A percentile compares a stretch with the other conserved stretches of the same genome.
Evolutionary conservation across 2,329 filamentous ascomycete genomes (phyloP).

Genomic region (Diaporthe batatas): DNA sequence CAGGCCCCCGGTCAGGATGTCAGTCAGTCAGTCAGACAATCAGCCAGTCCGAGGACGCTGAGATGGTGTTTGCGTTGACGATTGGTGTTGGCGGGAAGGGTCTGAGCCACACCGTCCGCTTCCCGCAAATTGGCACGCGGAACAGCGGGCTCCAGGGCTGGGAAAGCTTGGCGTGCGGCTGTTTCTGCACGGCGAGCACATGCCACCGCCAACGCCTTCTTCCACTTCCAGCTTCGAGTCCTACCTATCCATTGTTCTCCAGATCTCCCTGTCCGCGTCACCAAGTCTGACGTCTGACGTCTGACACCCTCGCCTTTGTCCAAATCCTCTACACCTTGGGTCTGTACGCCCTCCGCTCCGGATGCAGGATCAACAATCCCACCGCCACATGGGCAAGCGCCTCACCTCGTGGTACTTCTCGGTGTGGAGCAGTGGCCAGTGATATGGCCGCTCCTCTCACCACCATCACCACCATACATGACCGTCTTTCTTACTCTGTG

Average conservation of each 20-base stretch:
- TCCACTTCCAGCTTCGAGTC: slow-evolving; percentile 5
- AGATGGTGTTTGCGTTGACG: too few relatives aligned
- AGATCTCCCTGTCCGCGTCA: neutral
- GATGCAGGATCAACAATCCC: neutral
- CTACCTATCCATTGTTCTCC: neutral
- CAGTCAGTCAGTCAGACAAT: too few relatives aligned
- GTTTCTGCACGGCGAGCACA: neutral
- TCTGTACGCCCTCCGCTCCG: neutral
- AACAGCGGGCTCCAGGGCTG: neutral
- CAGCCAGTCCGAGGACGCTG: neutral
- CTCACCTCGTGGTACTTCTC: neutral
- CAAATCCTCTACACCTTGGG: neutral
- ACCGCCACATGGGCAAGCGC: neutral
- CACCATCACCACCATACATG: neutral
- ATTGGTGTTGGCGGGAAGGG: neutral
- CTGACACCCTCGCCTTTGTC: slow-evolving; percentile 6
- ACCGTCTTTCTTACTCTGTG: neutral
- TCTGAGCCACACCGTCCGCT: slow-evolving; percentile 27
- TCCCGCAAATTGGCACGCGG: neutral
- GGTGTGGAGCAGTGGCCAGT: neutral
- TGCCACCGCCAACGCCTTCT: slow-evolving; percentile 1
- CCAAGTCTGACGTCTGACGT: neutral
- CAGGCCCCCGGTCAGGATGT: neutral
- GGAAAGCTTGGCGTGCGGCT: slow-evolving; percentile 12
- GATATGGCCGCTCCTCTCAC: neutral